phyloP scores from a whole-genome alignment of 164 flowering plant species.

The Chimonanthus salicifolius region DNA sequence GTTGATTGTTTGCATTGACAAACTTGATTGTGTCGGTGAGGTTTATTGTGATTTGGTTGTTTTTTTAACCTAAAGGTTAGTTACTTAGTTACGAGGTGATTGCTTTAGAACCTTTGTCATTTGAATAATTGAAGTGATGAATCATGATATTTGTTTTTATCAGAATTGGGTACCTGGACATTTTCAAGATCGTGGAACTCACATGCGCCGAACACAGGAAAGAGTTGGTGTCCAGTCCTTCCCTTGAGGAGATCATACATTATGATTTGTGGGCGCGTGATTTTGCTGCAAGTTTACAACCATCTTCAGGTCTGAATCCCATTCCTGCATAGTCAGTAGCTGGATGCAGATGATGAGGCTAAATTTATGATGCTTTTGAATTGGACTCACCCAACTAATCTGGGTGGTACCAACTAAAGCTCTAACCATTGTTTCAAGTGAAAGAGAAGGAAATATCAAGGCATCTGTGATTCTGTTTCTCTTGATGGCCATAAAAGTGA shows the following conservation, averaged over 20 bases:
- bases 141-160: constrained; percentile 5
- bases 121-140: constrained; percentile 5
- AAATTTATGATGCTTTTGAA: not conserved
- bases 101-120: constrained; percentile 1
- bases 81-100: not conserved
- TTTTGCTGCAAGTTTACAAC: constrained; percentile 57
- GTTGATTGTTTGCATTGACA: not conserved
- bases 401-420: not conserved
- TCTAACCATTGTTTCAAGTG: not conserved
- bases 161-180: constrained; percentile 91
- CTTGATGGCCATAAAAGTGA: not conserved
- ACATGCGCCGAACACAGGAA: constrained; percentile 76
- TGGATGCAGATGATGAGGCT: not conserved
- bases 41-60: not conserved
- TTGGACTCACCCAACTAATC: not conserved
- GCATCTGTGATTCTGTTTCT: not conserved
- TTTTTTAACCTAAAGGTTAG: not conserved
- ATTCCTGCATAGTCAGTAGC: constrained; percentile 42
- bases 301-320: constrained; percentile 42
- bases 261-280: constrained; percentile 94
- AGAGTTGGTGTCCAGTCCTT: constrained; percentile 63
- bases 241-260: constrained; percentile 92
- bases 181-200: constrained; percentile 85
- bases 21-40: not conserved
- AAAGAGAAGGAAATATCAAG: not conserved